These are phyloP conservation scores for Irpex lacteus DNA, from an alignment of 1,284 basidiomycete species.

Conservation along the genomic window DNA sequence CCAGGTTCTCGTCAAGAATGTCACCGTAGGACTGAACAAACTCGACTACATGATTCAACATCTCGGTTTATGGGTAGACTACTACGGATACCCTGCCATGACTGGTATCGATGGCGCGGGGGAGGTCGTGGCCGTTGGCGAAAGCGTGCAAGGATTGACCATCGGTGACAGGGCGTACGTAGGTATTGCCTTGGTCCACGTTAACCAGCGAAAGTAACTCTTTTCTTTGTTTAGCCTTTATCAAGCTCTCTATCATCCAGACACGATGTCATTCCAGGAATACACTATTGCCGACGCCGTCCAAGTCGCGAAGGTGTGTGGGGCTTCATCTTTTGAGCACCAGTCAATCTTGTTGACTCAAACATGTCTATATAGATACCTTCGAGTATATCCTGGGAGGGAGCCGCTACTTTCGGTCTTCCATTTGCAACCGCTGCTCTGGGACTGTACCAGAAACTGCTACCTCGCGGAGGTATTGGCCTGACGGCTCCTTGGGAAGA, in stretches of 20 bases:
- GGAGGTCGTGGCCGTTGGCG: not conserved
- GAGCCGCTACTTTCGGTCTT: conserved; percentile 18
- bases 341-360: not conserved
- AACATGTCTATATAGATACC: conserved; percentile 13
- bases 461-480: conserved; percentile 17
- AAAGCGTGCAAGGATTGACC: not conserved
- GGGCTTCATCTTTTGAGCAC: too few relatives aligned
- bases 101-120: not conserved
- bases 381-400: conserved; percentile 17
- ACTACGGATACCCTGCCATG: not conserved
- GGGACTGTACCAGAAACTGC: conserved; percentile 11
- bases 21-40: not conserved
- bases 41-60: not conserved
- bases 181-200: not conserved
- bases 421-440: conserved; percentile 18
- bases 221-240: not conserved
- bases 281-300: conserved; percentile 11
- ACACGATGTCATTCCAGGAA: conserved; percentile 19
- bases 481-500: conserved; percentile 18
- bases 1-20: conserved; percentile 5
- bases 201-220: not conserved
- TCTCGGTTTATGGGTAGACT: not conserved
- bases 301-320: conserved; percentile 9
- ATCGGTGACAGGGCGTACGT: not conserved
- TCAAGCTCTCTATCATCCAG: not conserved